Evolutionary conservation across 768 basidiomycete species (phyloP).

Genomic region (Macrolepiota albuminosa): DNA sequence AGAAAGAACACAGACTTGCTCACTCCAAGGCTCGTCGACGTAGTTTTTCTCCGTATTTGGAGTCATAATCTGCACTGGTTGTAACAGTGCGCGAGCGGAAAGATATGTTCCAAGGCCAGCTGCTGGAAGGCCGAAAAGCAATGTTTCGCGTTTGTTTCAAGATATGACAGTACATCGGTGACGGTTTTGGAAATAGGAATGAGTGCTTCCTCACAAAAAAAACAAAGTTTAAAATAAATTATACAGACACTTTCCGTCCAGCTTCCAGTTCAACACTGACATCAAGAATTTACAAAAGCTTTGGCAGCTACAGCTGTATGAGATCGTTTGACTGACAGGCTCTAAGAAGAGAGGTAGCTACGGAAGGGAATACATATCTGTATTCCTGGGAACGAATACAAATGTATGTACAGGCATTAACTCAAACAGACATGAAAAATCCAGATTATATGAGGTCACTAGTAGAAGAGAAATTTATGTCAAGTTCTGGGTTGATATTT

Average conservation of each 20-base stretch:
- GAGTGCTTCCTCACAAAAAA: not conserved
- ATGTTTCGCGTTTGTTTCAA: constrained; percentile 5
- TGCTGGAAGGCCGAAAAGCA: not conserved
- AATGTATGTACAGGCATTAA: constrained; percentile 12
- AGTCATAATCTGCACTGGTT: constrained; percentile 23
- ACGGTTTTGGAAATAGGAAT: not conserved
- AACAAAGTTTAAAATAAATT: not conserved
- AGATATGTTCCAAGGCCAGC: not conserved
- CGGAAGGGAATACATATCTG: constrained; percentile 5
- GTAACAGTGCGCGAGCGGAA: constrained; percentile 3
- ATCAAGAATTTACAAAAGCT: not conserved
- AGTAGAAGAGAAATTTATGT: constrained; percentile 5
- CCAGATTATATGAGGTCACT: constrained; percentile 73
- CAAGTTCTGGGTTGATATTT: not conserved
- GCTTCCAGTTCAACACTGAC: not conserved
- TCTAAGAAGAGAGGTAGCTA: not conserved
- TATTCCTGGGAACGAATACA: constrained; percentile 7
- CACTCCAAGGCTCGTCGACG: constrained; percentile 48
- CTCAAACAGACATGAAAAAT: constrained; percentile 2
- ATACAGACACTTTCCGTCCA: not conserved
- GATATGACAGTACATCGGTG: constrained; percentile 8
- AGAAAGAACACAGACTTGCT: constrained; percentile 15
- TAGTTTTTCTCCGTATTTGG: constrained; percentile 70
- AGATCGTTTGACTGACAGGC: not conserved
- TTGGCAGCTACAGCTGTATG: not conserved